Percentiles rank a stretch among this genome's conserved stretches.
Conservation (phyloP, 2,329 filamentous ascomycete genomes). For the Pseudogymnoascus sp. region DNA sequence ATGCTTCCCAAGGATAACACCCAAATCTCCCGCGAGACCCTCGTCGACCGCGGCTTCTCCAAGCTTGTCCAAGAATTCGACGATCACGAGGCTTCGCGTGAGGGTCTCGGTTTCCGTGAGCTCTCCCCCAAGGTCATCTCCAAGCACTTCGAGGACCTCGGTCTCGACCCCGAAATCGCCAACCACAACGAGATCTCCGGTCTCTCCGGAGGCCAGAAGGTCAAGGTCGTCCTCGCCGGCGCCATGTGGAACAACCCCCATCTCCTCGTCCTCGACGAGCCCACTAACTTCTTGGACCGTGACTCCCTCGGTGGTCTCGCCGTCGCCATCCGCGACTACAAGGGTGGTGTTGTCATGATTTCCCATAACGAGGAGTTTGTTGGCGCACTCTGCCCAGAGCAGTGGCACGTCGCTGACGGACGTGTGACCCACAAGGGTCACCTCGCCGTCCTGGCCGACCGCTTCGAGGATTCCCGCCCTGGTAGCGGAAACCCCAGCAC, state of each 20-base stretch:
- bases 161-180: constrained; percentile 92
- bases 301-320: constrained; percentile 94
- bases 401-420: constrained; percentile 89
- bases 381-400: constrained; percentile 87
- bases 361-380: constrained; percentile 99
- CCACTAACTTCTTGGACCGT: constrained; percentile 97
- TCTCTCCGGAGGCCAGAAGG: constrained; percentile 93
- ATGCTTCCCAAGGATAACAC: constrained; percentile 89
- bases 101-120: constrained; percentile 92
- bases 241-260: constrained; percentile 99
- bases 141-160: constrained; percentile 96
- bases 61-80: constrained; percentile 98
- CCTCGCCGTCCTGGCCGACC: constrained; percentile 64
- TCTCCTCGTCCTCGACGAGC: constrained; percentile 92
- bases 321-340: constrained; percentile 97
- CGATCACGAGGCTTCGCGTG: constrained; percentile 95
- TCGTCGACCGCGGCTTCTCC: constrained; percentile 75
- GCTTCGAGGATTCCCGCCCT: constrained; percentile 76
- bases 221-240: constrained; percentile 94
- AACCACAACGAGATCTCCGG: constrained; percentile 98
- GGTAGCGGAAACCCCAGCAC: constrained; percentile 53
- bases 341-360: constrained; percentile 97
- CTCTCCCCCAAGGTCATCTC: constrained; percentile 89
- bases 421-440: constrained; percentile 78
- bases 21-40: constrained; percentile 86